Base-by-base conservation (phyloP, 129 eudicot genomes). In the Scalesia atractyloides region DNA sequence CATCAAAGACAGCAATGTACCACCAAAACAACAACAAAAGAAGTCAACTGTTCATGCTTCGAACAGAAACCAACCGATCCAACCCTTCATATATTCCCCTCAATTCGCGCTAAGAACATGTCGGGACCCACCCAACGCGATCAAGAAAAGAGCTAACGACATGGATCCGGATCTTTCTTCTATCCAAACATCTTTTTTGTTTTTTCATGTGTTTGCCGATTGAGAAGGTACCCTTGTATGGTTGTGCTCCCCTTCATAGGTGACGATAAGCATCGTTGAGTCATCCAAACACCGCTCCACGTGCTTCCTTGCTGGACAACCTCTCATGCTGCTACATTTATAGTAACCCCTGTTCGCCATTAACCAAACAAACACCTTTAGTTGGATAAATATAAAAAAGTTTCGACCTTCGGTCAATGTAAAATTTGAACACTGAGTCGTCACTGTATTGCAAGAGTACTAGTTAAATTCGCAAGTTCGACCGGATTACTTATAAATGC, bases 271-370 rank as follows among this genome's bases (percentile, higher is more conserved):
- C 98, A 93, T 93, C 7, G 93, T 66, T 9, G 97, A 82, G 1
- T 93, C 98, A 39, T 93, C 98, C 85, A 90, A 79, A 71, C 97
- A 87, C 46, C 97, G 81, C 79, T 93, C 98, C 46, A 93, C 98
- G 53, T 93, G 98, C 75, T 93, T 93, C 73, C 97, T 93, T 61
- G 98, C 97, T 4, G 98, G 98, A 59, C 98, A 93, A 54, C 96
- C 98, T 88, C 98, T 85, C 86, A 93, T 73, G 75, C 97, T 93
- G 83, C 98, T 93, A 72, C 98, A 93, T 81, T 90, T 93, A 71
- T 93, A 93, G 89, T 93, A 93, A 17, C 97, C 98, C 88, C 98
- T 93, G 89, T 70, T 77, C 84, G 78, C 13, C 70, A 65, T 11
- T 61, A 26, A 53, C 63, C 59, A 71, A 61, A 10, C 11, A 13